These are phyloP conservation scores for Neofusicoccum sp. DNA, from an alignment of 2,329 filamentous ascomycete genomes.

Conservation along the genomic window DNA sequence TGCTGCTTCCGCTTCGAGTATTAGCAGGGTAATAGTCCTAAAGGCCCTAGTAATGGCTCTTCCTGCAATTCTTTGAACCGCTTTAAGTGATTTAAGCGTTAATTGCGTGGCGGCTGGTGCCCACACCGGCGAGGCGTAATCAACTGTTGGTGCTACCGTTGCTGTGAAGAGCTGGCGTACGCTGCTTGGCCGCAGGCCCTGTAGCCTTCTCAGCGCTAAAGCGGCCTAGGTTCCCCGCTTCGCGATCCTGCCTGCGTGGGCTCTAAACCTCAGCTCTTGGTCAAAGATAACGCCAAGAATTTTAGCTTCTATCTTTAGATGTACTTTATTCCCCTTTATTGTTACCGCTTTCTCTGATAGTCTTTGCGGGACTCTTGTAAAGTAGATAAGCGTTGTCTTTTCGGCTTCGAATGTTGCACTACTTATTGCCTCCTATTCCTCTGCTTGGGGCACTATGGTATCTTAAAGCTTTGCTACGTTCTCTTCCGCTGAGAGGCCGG, in stretches of 20 bases:
- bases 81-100: not conserved
- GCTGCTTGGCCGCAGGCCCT: slow-evolving; percentile 26
- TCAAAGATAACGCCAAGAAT: slow-evolving; percentile 26
- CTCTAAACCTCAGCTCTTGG: slow-evolving; percentile 25
- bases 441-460: slow-evolving; percentile 24
- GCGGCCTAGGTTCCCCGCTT: slow-evolving; percentile 8
- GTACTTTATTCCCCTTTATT: slow-evolving; percentile 24
- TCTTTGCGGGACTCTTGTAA: slow-evolving; percentile 29
- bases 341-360: slow-evolving; percentile 15
- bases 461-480: slow-evolving; percentile 27
- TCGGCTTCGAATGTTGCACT: slow-evolving; percentile 37
- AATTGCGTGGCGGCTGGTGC: not conserved
- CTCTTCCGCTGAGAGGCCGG: slow-evolving; percentile 23
- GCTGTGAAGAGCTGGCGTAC: slow-evolving; percentile 27
- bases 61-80: not conserved
- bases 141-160: slow-evolving; percentile 32
- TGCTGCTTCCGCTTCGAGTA: slow-evolving; percentile 5
- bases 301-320: slow-evolving; percentile 24
- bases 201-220: slow-evolving; percentile 9
- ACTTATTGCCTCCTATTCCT: slow-evolving; percentile 34
- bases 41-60: slow-evolving; percentile 10
- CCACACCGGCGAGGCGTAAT: slow-evolving; percentile 32
- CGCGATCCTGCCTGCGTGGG: slow-evolving; percentile 7
- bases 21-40: slow-evolving; percentile 1
- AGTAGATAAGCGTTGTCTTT: slow-evolving; percentile 40